These are phyloP conservation scores for Lipomyces yarrowii DNA, from an alignment of 1,139 yeast species.

Conservation along the genomic window DNA sequence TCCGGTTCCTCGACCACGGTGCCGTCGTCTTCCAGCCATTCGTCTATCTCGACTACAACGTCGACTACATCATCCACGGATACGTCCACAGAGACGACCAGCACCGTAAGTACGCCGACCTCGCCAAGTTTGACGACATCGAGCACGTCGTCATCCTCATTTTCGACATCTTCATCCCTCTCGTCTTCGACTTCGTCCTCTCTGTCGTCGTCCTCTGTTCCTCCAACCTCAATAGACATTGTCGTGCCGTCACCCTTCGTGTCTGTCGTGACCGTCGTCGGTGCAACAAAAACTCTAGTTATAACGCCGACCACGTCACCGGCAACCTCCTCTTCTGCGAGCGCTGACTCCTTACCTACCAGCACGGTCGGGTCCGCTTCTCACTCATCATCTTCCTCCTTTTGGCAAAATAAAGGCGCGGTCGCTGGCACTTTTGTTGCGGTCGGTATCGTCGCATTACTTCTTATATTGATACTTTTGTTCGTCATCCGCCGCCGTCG, in stretches of 20 bases:
- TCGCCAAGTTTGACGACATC: slow-evolving; percentile 26
- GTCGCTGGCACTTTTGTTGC: slow-evolving; percentile 77
- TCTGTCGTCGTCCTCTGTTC: slow-evolving; percentile 1
- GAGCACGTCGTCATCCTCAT: slow-evolving; percentile 20
- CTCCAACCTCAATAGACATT: slow-evolving; percentile 13
- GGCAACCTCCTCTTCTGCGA: slow-evolving; percentile 21
- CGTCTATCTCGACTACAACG: slow-evolving; percentile 18
- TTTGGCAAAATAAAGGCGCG: slow-evolving; percentile 61
- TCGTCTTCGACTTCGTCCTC: background rate
- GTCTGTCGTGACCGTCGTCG: slow-evolving; percentile 26
- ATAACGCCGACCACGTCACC: slow-evolving; percentile 21
- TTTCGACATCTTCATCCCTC: slow-evolving; percentile 8
- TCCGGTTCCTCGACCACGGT: slow-evolving; percentile 51
- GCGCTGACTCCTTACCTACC: slow-evolving; percentile 26
- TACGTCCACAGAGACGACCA: slow-evolving; percentile 2
- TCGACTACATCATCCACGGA: slow-evolving; percentile 7
- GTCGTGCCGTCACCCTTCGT: slow-evolving; percentile 14
- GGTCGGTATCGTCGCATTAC: slow-evolving; percentile 46
- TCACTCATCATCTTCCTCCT: slow-evolving; percentile 35
- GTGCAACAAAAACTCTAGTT: slow-evolving; percentile 21
- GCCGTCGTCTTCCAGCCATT: slow-evolving; percentile 50
- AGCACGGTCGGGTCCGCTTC: slow-evolving; percentile 7
- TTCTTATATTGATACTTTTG: slow-evolving; percentile 36
- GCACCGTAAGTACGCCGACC: background rate
- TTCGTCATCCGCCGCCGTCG: slow-evolving; percentile 35